phyloP scores from a whole-genome alignment of 2,329 filamentous ascomycete genomes.

The Dothideomycetes sp. region DNA sequence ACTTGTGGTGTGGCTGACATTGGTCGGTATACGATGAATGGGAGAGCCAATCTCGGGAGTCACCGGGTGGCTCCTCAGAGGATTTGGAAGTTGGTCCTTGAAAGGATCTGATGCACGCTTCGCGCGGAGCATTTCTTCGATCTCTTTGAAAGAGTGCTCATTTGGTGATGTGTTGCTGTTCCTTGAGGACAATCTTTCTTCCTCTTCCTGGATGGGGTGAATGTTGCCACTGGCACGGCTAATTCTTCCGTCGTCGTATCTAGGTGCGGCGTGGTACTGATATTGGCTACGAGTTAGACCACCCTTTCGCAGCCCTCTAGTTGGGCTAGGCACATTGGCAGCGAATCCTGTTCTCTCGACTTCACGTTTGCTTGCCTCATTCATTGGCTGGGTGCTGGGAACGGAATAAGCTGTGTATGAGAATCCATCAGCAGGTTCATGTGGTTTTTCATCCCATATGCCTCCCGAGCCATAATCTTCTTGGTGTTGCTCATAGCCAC shows the following conservation, averaged over 20 bases:
- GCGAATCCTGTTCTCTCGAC: constrained; percentile 39
- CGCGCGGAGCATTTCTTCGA: constrained; percentile 14
- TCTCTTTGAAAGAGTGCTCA: constrained; percentile 18
- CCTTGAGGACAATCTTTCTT: constrained; percentile 25
- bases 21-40: constrained; percentile 22
- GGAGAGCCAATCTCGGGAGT: constrained; percentile 19
- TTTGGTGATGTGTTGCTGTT: constrained; percentile 15
- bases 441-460: constrained; percentile 13
- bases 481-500: constrained; percentile 2
- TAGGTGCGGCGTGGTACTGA: constrained; percentile 29
- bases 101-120: constrained; percentile 32
- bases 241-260: constrained; percentile 41
- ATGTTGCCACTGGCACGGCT: constrained; percentile 46
- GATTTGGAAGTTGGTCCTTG: constrained; percentile 29
- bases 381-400: constrained; percentile 5
- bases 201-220: constrained; percentile 55
- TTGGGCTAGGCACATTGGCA: constrained; percentile 40
- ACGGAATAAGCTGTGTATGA: constrained; percentile 3
- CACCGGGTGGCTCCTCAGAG: constrained; percentile 27
- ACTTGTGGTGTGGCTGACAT: constrained; percentile 17
- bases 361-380: constrained; percentile 19
- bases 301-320: constrained; percentile 37
- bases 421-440: constrained; percentile 11
- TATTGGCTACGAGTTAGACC: constrained; percentile 28
- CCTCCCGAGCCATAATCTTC: constrained; percentile 7